Percentiles rank a stretch among this genome's conserved stretches.
These are phyloP conservation scores for Ophiostoma sp. DNA, from an alignment of 2,329 filamentous ascomycete genomes.

Conservation along the genomic window DNA sequence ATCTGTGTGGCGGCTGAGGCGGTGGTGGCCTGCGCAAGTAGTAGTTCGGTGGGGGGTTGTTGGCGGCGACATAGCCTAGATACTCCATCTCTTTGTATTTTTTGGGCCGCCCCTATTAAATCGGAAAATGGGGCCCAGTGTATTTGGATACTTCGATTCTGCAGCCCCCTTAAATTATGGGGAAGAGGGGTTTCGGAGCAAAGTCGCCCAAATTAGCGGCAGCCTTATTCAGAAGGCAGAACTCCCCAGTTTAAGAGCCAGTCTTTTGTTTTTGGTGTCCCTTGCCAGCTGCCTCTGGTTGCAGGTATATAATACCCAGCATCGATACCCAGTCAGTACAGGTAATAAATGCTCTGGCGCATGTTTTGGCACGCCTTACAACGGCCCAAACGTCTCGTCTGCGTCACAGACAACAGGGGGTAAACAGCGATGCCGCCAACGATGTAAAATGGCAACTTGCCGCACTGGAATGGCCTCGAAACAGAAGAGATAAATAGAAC, in stretches of 20 bases:
- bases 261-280: neutral
- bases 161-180: slow-evolving; percentile 24
- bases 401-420: slow-evolving; percentile 14
- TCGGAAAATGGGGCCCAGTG: neutral
- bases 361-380: too few species aligned
- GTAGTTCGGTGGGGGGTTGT: slow-evolving; percentile 26
- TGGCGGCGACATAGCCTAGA: slow-evolving; percentile 29
- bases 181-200: neutral
- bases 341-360: too few species aligned
- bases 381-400: slow-evolving; percentile 19
- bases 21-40: slow-evolving; percentile 20
- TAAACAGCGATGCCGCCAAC: too few species aligned
- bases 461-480: too few species aligned
- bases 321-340: too few species aligned
- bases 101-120: slow-evolving; percentile 1
- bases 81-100: slow-evolving; percentile 28
- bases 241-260: neutral
- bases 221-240: slow-evolving; percentile 10
- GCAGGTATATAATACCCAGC: neutral
- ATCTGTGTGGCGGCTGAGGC: slow-evolving; percentile 20
- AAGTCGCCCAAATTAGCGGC: slow-evolving; percentile 11
- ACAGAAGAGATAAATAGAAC: too few species aligned
- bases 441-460: too few species aligned
- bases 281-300: neutral
- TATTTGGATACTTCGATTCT: slow-evolving; percentile 4